phyloP scores from a whole-genome alignment of 1,284 basidiomycete species.

The Rhodotorula sp. region DNA sequence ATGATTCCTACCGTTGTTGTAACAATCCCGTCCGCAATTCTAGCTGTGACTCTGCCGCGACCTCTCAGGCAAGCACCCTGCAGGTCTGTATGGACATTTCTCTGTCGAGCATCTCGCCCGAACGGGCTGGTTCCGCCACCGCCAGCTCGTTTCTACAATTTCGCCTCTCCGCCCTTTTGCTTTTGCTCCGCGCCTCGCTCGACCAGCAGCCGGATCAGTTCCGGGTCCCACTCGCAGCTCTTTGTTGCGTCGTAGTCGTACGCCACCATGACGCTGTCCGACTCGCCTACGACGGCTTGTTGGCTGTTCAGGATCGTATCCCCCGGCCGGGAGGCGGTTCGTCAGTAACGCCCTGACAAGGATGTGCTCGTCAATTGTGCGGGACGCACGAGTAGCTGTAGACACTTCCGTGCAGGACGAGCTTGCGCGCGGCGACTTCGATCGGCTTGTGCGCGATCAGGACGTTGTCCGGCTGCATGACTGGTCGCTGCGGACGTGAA shows the following conservation, averaged over 20 bases:
- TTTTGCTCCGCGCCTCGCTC: constrained; percentile 10
- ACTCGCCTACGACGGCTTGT: constrained; percentile 19
- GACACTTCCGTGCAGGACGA: constrained; percentile 20
- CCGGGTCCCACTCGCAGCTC: constrained; percentile 7
- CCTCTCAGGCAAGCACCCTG: not conserved
- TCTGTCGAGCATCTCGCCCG: not conserved
- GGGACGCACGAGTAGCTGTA: constrained; percentile 25
- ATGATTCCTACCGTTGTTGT: not conserved
- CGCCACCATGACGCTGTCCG: constrained; percentile 21
- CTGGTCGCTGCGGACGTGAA: constrained; percentile 17
- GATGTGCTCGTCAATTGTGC: no score
- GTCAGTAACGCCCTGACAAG: not conserved
- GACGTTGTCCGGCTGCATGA: constrained; percentile 30
- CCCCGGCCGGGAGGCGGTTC: not conserved
- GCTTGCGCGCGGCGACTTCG: constrained; percentile 13
- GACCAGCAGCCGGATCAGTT: constrained; percentile 9
- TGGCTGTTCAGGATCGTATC: constrained; percentile 9
- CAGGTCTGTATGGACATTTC: no score
- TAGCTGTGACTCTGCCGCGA: not conserved
- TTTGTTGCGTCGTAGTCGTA: constrained; percentile 30
- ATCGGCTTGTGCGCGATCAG: constrained; percentile 22
- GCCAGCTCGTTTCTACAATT: constrained; percentile 1
- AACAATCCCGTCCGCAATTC: not conserved
- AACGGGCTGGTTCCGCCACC: not conserved
- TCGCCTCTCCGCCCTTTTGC: constrained; percentile 5